These are phyloP conservation scores for Dothiorella sarmentorum DNA, from an alignment of 2,329 filamentous ascomycete genomes.

Conservation along the genomic window DNA sequence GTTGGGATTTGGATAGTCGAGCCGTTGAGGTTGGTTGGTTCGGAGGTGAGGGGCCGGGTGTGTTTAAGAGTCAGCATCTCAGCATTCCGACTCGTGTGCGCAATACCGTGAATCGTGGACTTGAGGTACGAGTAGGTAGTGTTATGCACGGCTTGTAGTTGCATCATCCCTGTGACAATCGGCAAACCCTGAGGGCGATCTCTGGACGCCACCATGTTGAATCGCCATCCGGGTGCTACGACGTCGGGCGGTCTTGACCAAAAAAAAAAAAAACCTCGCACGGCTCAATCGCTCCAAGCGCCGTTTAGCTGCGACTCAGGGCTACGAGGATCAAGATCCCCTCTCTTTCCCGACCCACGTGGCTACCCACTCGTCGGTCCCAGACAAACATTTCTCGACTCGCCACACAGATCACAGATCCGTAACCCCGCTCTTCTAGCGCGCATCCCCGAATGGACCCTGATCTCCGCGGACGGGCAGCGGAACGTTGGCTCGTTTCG, in stretches of 20 bases:
- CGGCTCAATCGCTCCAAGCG: background rate
- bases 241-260: no score
- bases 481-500: background rate
- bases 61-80: background rate
- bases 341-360: background rate
- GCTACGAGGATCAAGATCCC: background rate
- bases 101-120: background rate
- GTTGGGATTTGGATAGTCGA: background rate
- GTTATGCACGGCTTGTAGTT: background rate
- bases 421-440: no score
- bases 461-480: background rate
- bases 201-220: background rate
- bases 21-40: no score
- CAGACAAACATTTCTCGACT: no score
- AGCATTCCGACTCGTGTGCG: background rate
- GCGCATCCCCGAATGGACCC: no score
- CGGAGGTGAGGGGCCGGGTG: no score
- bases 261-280: no score
- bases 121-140: background rate
- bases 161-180: constrained; percentile 7
- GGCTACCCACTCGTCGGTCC: no score
- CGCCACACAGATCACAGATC: no score
- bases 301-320: background rate
- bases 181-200: constrained; percentile 4
- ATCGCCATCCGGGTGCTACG: no score